A percentile compares a stretch with the other conserved stretches of the same genome.
Evolutionary conservation across 108 stramenopile species (phyloP).

Genomic region (Nitzschia inconspicua): DNA sequence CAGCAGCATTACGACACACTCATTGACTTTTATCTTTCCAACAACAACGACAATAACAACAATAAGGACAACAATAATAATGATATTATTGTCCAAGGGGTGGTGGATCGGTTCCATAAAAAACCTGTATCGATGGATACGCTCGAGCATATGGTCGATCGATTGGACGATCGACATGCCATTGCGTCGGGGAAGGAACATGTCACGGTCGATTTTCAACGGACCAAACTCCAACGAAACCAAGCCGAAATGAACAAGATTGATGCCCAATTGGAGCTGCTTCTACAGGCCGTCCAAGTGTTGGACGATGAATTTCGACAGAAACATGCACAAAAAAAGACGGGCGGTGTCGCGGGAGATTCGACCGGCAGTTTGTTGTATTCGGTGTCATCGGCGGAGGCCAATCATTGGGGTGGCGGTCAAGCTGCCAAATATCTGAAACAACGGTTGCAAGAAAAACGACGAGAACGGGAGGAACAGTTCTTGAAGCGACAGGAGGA

Average conservation of each 20-base stretch:
- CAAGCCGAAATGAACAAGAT: slow-evolving; percentile 1
- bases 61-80: background rate
- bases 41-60: background rate
- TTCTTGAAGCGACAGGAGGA: slow-evolving; percentile 10
- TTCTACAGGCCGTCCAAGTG: slow-evolving; percentile 3
- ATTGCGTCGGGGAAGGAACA: slow-evolving; percentile 16
- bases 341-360: too few species aligned
- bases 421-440: background rate
- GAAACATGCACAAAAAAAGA: background rate
- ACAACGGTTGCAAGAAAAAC: background rate
- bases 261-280: background rate
- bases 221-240: background rate
- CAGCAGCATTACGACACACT: background rate
- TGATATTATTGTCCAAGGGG: background rate
- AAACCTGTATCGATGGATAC: slow-evolving; percentile 16
- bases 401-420: slow-evolving; percentile 8
- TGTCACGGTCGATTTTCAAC: background rate
- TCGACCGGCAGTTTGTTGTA: too few species aligned
- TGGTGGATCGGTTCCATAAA: slow-evolving; percentile 5
- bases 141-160: slow-evolving; percentile 15
- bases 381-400: too few species aligned
- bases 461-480: slow-evolving; percentile 18
- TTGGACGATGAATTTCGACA: slow-evolving; percentile 17
- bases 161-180: slow-evolving; percentile 6
- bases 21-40: slow-evolving; percentile 1